Evolutionary conservation across 2,329 filamentous ascomycete species (phyloP).

Genomic region (Monilinia fructicola): DNA sequence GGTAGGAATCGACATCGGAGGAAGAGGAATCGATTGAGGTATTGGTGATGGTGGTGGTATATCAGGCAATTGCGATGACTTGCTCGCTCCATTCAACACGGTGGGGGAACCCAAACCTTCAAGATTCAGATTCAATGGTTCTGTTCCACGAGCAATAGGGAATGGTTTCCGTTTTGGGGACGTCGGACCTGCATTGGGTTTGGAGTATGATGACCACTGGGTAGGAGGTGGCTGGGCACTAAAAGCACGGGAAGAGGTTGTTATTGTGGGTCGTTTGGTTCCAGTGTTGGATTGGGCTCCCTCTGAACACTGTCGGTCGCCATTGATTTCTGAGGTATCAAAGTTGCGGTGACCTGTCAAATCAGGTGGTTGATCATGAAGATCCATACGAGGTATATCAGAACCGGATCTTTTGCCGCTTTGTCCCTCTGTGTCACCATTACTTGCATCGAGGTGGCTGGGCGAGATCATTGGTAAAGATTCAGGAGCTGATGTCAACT

Average conservation of each 20-base stretch:
- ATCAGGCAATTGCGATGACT: constrained; percentile 24
- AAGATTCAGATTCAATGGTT: constrained; percentile 35
- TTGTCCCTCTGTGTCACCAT: constrained; percentile 38
- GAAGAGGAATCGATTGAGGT: constrained; percentile 57
- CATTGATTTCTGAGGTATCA: constrained; percentile 26
- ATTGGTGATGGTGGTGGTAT: constrained; percentile 42
- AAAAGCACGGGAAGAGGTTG: constrained; percentile 35
- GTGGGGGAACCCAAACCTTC: constrained; percentile 11
- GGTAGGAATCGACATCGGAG: constrained; percentile 66
- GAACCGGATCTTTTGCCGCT: constrained; percentile 28
- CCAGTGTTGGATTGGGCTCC: constrained; percentile 25
- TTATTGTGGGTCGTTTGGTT: constrained; percentile 33
- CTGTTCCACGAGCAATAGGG: constrained; percentile 30
- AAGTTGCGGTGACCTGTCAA: constrained; percentile 24
- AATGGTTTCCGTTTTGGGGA: constrained; percentile 37
- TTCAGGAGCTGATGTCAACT: constrained; percentile 56
- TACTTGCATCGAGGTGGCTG: constrained; percentile 37
- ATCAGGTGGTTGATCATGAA: constrained; percentile 23
- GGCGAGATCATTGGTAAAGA: constrained; percentile 56
- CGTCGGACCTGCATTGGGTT: constrained; percentile 28
- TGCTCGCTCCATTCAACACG: constrained; percentile 15
- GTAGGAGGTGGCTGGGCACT: constrained; percentile 31
- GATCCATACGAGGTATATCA: constrained; percentile 27
- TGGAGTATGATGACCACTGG: constrained; percentile 33
- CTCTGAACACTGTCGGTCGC: constrained; percentile 28